Percentiles rank a stretch among this genome's conserved stretches.
phyloP scores from a whole-genome alignment of 805 yeast genomes.

The Barnettozyma californica region DNA sequence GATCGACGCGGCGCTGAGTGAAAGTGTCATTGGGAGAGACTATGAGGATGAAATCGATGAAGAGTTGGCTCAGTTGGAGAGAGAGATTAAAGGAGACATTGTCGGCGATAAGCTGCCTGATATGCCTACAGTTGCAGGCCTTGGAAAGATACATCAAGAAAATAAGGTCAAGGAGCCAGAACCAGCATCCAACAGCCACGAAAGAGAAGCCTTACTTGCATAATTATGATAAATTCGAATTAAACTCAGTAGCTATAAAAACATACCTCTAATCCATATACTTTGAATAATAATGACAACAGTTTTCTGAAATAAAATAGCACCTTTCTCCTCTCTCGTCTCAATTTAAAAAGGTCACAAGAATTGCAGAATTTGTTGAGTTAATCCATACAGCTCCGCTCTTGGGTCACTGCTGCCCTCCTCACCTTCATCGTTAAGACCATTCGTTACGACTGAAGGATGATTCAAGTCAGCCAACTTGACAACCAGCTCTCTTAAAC shows the following conservation, averaged over 20 bases:
- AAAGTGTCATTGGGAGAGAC: conserved; percentile 29
- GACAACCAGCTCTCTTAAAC: conserved; percentile 46
- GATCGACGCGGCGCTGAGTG: conserved; percentile 46
- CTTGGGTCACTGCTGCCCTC: conserved; percentile 40
- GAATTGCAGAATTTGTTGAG: conserved; percentile 60
- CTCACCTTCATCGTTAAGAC: conserved; percentile 35
- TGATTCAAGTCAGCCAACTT: conserved; percentile 35
- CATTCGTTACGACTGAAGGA: conserved; percentile 28
- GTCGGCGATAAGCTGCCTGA: background rate
- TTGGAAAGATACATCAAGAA: background rate
- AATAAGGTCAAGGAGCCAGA: conserved; percentile 1
- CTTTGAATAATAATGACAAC: conserved; percentile 1
- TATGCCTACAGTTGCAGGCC: conserved; percentile 6
- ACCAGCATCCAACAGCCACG: background rate
- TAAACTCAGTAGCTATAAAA: conserved; percentile 1
- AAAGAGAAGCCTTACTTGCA: background rate
- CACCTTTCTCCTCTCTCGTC: background rate
- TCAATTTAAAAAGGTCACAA: background rate
- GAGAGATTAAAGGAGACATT: conserved; percentile 46
- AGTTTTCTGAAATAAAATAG: conserved; percentile 1
- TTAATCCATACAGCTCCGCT: conserved; percentile 57
- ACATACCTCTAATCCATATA: background rate
- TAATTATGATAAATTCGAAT: background rate
- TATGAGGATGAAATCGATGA: conserved; percentile 91
- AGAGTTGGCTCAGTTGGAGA: conserved; percentile 83